Percentiles rank a stretch among this genome's conserved stretches.
Evolutionary conservation across 176 grass and related monocot species (phyloP).

Genomic region (Tuctoria greenei): DNA sequence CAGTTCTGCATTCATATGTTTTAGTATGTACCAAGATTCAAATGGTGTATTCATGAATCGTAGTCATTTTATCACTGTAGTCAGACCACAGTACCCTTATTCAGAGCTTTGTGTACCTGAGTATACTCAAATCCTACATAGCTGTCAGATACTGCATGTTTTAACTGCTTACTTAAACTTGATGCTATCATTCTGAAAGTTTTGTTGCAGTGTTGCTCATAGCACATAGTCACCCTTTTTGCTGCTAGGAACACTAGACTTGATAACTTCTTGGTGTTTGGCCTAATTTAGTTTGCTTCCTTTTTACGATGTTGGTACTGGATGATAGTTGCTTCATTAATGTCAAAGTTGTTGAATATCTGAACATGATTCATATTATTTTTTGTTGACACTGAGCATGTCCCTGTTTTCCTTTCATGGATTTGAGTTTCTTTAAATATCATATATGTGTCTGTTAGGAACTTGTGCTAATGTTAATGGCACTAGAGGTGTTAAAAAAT

Average conservation of each 20-base stretch:
- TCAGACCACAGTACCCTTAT: not conserved
- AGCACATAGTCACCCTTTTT: not conserved
- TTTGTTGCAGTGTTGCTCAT: not conserved
- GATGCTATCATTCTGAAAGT: not conserved
- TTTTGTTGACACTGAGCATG: not conserved
- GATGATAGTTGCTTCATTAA: not conserved
- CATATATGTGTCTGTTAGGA: not conserved
- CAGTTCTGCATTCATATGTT: conserved; percentile 33
- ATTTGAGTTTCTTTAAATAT: conserved; percentile 3
- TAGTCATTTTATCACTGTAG: not conserved
- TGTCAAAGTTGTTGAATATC: not conserved
- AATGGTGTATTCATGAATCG: not conserved
- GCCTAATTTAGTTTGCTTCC: not conserved
- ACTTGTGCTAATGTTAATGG: not conserved
- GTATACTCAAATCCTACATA: not conserved
- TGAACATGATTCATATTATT: not conserved
- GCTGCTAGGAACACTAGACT: not conserved
- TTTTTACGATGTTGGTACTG: not conserved
- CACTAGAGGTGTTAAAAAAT: not conserved
- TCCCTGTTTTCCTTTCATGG: not conserved
- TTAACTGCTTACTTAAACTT: not conserved
- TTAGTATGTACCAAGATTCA: not conserved
- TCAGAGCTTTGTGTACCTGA: not conserved
- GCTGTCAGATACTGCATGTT: not conserved
- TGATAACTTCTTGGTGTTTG: not conserved